A percentile compares a stretch with the other conserved stretches of the same genome.
phyloP scores from a whole-genome alignment of 768 basidiomycete genomes.

The Leccinellum albellum region DNA sequence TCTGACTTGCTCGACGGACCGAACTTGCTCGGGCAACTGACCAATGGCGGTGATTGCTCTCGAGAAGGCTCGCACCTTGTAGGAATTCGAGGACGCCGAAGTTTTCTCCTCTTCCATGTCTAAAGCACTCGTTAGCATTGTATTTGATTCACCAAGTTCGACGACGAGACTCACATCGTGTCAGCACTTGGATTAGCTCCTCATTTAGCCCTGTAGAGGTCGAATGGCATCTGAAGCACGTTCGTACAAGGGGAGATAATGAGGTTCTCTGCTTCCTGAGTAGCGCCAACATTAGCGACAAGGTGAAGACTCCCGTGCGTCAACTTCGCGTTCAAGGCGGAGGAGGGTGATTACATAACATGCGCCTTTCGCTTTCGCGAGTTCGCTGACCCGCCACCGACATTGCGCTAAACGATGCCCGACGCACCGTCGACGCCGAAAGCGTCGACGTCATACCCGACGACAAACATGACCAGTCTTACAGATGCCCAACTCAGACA shows the following conservation, averaged over 20 bases:
- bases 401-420: conserved; percentile 21
- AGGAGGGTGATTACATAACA: conserved; percentile 22
- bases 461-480: conserved; percentile 41
- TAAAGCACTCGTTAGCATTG: conserved; percentile 1
- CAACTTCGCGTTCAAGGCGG: too few relatives aligned
- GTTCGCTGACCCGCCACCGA: not conserved
- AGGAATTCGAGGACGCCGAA: conserved; percentile 36
- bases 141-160: not conserved
- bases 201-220: conserved; percentile 31
- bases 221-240: conserved; percentile 16
- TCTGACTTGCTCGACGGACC: conserved; percentile 39
- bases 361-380: conserved; percentile 12
- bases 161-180: conserved; percentile 34
- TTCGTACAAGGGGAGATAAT: conserved; percentile 1
- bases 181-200: conserved; percentile 38
- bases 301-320: too few relatives aligned
- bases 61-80: conserved; percentile 49
- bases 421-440: conserved; percentile 19
- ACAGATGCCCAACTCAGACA: conserved; percentile 62
- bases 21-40: conserved; percentile 40
- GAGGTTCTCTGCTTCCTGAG: conserved; percentile 1
- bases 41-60: conserved; percentile 44
- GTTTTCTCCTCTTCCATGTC: conserved; percentile 45
- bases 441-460: conserved; percentile 30
- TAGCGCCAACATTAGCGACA: conserved; percentile 20